A percentile compares a stretch with the other conserved stretches of the same genome.
Conservation (phyloP, 345 rosid species). For the Aethionema arabicum region DNA sequence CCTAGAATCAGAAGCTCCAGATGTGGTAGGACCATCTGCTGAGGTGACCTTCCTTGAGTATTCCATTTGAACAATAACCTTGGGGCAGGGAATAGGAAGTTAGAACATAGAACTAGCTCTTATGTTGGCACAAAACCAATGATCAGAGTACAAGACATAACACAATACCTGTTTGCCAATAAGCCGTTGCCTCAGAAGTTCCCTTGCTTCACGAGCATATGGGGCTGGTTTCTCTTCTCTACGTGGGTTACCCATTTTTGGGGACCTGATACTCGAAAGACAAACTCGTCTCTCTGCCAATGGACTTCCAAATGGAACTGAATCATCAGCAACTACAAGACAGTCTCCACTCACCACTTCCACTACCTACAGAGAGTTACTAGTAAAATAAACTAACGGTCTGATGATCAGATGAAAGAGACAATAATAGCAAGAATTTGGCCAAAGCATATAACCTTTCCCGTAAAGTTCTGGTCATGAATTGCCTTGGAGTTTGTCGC, state of each 20-base stretch:
- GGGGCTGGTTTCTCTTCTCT: constrained; percentile 91
- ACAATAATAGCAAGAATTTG: not conserved
- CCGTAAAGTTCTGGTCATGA: constrained; percentile 84
- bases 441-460: constrained; percentile 54
- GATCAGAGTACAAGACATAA: constrained; percentile 4
- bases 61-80: constrained; percentile 93
- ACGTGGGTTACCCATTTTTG: constrained; percentile 88
- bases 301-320: constrained; percentile 76
- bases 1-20: constrained; percentile 65
- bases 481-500: constrained; percentile 83
- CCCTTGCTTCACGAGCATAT: constrained; percentile 92
- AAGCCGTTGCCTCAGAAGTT: constrained; percentile 77
- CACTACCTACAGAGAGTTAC: constrained; percentile 57
- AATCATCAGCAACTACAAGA: constrained; percentile 84
- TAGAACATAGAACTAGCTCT: constrained; percentile 5
- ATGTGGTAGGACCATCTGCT: constrained; percentile 58
- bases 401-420: not conserved
- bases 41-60: constrained; percentile 76
- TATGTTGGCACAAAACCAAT: not conserved
- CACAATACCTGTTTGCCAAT: constrained; percentile 65
- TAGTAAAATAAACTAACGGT: constrained; percentile 9
- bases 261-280: constrained; percentile 92
- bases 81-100: constrained; percentile 29
- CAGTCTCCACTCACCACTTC: constrained; percentile 99
- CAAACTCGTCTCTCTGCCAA: constrained; percentile 83